Percentiles rank a stretch among this genome's conserved stretches.
Evolutionary conservation across 2,329 filamentous ascomycete genomes (phyloP).

Genomic region (Endothia cerciana): DNA sequence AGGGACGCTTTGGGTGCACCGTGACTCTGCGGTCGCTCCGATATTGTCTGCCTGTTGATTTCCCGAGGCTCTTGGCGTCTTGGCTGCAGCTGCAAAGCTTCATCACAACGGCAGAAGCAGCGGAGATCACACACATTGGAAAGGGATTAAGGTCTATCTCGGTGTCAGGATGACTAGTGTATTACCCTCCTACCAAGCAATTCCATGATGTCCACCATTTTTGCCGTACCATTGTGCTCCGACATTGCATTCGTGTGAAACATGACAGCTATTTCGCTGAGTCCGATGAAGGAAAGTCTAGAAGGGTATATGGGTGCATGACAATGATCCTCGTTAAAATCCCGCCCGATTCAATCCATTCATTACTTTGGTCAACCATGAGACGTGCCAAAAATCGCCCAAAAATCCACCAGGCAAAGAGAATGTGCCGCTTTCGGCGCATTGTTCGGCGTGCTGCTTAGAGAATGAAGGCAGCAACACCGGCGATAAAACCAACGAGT

Average conservation of each 20-base stretch:
- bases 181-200: constrained; percentile 17
- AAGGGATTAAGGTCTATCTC: constrained; percentile 22
- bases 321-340: constrained; percentile 16
- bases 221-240: constrained; percentile 23
- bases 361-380: constrained; percentile 28
- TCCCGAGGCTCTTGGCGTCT: no score
- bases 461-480: constrained; percentile 43
- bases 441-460: constrained; percentile 32
- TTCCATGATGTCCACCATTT: constrained; percentile 24
- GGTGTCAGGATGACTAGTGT: background rate
- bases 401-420: constrained; percentile 21
- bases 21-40: no score
- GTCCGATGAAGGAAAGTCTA: constrained; percentile 30
- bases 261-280: constrained; percentile 24
- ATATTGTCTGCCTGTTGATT: no score
- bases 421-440: background rate
- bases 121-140: background rate
- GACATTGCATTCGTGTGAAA: constrained; percentile 25
- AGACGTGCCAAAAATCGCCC: constrained; percentile 29
- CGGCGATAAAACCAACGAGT: constrained; percentile 43
- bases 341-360: constrained; percentile 12
- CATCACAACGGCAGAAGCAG: no score
- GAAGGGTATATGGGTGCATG: constrained; percentile 29
- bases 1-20: no score
- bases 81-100: background rate